Evolutionary conservation across 1,284 basidiomycete genomes (phyloP).

Genomic region (Leccinum variabile): DNA sequence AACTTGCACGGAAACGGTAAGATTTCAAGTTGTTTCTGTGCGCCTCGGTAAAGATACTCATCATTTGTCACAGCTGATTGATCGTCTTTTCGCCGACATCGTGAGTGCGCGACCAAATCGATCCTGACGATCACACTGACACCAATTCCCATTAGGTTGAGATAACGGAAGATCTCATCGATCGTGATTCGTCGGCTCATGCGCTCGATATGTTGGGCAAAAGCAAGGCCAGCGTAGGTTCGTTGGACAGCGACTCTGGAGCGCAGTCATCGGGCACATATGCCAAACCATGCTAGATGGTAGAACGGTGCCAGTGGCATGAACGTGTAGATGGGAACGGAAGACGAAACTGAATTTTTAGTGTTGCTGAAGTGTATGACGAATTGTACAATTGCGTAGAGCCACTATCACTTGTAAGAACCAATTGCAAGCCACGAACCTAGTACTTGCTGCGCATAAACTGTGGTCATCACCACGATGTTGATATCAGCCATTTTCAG

Average conservation of each 20-base stretch:
- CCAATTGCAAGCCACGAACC: neutral
- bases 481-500: slow-evolving; percentile 31
- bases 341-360: neutral
- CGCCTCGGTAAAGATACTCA: slow-evolving; percentile 2
- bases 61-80: slow-evolving; percentile 49
- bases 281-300: slow-evolving; percentile 58
- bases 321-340: neutral
- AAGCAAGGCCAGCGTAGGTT: slow-evolving; percentile 36
- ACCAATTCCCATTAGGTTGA: slow-evolving; percentile 44
- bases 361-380: neutral
- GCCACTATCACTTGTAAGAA: neutral
- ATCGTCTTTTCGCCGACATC: slow-evolving; percentile 61
- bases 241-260: slow-evolving; percentile 46
- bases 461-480: slow-evolving; percentile 48
- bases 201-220: slow-evolving; percentile 48
- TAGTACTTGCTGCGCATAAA: neutral
- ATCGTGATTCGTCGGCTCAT: slow-evolving; percentile 48
- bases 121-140: neutral
- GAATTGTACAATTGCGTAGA: slow-evolving; percentile 6
- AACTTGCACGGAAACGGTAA: slow-evolving; percentile 60
- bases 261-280: slow-evolving; percentile 59
- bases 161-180: slow-evolving; percentile 54
- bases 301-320: neutral
- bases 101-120: slow-evolving; percentile 39
- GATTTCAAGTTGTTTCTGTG: slow-evolving; percentile 3